Percentiles rank a stretch among this genome's conserved stretches.
These are phyloP conservation scores for Colletotrichum tofieldiae DNA, from an alignment of 2,329 filamentous ascomycete genomes.

Conservation along the genomic window DNA sequence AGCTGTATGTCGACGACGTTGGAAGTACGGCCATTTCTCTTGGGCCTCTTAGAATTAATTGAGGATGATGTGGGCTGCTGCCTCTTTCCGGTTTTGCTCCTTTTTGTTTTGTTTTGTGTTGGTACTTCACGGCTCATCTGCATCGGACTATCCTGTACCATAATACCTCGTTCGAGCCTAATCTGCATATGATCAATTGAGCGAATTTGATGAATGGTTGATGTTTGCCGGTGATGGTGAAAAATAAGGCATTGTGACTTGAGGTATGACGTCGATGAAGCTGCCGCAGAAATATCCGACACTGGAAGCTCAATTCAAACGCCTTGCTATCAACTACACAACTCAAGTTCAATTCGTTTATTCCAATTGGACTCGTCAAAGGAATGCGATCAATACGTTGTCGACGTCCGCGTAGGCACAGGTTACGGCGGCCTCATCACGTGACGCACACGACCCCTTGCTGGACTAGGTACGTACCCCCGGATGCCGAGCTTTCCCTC, in stretches of 20 bases:
- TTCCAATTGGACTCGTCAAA: neutral
- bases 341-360: neutral
- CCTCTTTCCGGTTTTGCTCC: constrained; percentile 25
- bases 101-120: neutral
- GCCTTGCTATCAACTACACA: neutral
- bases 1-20: constrained; percentile 27
- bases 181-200: constrained; percentile 40
- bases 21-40: constrained; percentile 46
- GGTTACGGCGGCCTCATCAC: neutral
- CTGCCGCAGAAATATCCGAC: neutral
- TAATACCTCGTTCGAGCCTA: constrained; percentile 41
- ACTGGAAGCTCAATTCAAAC: neutral
- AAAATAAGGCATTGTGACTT: too few relatives aligned
- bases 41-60: constrained; percentile 48
- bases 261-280: neutral
- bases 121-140: constrained; percentile 37
- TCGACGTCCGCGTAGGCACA: neutral
- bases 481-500: constrained; percentile 38
- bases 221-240: neutral
- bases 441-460: neutral
- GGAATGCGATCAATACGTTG: neutral
- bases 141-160: constrained; percentile 41
- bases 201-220: neutral
- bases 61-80: constrained; percentile 40
- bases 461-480: constrained; percentile 16